Conservation (phyloP, 169 alveolate genomes). For the Perkinsus marinus region DNA sequence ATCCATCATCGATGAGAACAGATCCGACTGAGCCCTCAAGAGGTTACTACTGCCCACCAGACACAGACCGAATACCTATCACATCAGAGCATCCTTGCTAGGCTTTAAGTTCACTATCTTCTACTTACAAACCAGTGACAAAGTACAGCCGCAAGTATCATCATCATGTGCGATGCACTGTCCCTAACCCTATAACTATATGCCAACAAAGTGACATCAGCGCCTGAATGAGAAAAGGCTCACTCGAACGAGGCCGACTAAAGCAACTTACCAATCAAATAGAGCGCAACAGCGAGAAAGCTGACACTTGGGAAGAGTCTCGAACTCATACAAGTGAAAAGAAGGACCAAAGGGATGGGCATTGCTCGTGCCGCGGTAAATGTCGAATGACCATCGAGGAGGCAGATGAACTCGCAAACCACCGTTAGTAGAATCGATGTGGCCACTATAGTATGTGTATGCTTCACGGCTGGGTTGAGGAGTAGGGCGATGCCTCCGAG, state of each 20-base stretch:
- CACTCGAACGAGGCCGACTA: not conserved
- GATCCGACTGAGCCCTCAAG: not conserved
- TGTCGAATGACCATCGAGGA: not conserved
- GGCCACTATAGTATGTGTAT: not conserved
- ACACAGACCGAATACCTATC: not conserved
- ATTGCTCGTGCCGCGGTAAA: not conserved
- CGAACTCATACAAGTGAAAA: not conserved
- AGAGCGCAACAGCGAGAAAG: not conserved
- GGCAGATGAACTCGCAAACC: not conserved
- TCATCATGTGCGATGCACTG: not conserved
- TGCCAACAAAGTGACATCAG: not conserved
- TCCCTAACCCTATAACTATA: not conserved
- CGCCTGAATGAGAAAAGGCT: not conserved
- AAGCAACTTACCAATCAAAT: not conserved
- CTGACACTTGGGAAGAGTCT: not conserved
- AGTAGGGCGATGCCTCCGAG: not conserved
- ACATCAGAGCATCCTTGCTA: not conserved
- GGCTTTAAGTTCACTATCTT: too few relatives aligned
- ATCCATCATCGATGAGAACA: not conserved
- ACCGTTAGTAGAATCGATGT: not conserved
- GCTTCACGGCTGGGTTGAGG: not conserved
- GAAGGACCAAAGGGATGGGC: not conserved
- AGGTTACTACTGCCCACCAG: not conserved
- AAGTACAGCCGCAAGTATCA: not conserved
- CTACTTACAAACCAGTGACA: not conserved